Evolutionary conservation across 805 yeast genomes (phyloP).

Genomic region (Phaffomyces antillensis): DNA sequence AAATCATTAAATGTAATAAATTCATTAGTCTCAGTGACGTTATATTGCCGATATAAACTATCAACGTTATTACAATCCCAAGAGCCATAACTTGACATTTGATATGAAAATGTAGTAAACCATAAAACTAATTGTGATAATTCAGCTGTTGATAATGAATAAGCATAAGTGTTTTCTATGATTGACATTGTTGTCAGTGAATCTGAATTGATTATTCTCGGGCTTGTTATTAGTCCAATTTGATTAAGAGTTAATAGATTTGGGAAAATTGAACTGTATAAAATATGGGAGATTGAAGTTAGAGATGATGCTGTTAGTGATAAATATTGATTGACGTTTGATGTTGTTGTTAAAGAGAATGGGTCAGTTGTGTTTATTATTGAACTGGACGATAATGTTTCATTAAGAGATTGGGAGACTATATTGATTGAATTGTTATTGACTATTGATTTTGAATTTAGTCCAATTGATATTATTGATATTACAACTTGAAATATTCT

Average conservation of each 20-base stretch:
- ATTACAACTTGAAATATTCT: neutral
- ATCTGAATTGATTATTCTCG: neutral
- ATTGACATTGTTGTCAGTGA: constrained; percentile 1
- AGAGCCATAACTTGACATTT: constrained; percentile 21
- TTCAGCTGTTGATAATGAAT: constrained; percentile 13
- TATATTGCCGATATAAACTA: constrained; percentile 20
- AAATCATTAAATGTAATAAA: constrained; percentile 1
- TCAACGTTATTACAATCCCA: constrained; percentile 22
- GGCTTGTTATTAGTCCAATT: constrained; percentile 6
- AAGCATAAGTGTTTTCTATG: constrained; percentile 3
- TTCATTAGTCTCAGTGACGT: constrained; percentile 16
- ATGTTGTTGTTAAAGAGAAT: neutral
- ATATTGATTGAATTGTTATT: neutral
- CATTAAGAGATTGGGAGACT: neutral
- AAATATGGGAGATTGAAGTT: neutral
- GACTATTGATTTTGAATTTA: neutral
- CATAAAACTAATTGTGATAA: constrained; percentile 15
- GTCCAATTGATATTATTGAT: neutral
- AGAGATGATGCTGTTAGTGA: constrained; percentile 1
- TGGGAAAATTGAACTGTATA: neutral
- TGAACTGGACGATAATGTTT: neutral
- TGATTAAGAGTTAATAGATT: constrained; percentile 3
- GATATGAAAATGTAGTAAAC: constrained; percentile 20
- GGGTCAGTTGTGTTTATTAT: neutral
- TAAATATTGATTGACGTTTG: neutral